phyloP scores from a whole-genome alignment of 2,329 filamentous ascomycete genomes.

The Iodosphaeria phyllophila region DNA sequence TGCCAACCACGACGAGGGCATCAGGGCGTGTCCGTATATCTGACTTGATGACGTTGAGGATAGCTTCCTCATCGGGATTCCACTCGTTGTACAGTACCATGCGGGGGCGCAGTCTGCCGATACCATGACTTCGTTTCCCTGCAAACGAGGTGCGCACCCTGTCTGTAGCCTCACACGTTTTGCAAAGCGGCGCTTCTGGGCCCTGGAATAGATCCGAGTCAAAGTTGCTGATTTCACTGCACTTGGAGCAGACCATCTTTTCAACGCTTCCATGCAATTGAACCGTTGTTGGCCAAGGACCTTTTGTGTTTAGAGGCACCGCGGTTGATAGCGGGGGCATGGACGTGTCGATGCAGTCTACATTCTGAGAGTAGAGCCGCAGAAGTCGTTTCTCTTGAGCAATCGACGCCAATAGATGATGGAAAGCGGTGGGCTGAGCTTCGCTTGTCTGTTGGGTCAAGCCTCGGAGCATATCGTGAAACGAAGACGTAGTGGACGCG shows the following conservation, averaged over 20 bases:
- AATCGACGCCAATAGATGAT: slow-evolving; percentile 81
- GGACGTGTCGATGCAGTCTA: slow-evolving; percentile 82
- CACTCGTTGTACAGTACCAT: slow-evolving; percentile 97
- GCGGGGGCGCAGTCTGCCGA: slow-evolving; percentile 73
- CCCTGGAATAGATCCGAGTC: slow-evolving; percentile 66
- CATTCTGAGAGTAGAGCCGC: slow-evolving; percentile 90
- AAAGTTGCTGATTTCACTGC: slow-evolving; percentile 57
- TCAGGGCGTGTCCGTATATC: slow-evolving; percentile 77
- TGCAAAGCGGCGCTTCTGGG: slow-evolving; percentile 65
- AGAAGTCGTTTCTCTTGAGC: slow-evolving; percentile 73
- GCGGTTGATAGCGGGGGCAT: slow-evolving; percentile 63
- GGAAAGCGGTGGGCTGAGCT: slow-evolving; percentile 73
- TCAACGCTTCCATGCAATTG: slow-evolving; percentile 86
- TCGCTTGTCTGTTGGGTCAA: slow-evolving; percentile 61
- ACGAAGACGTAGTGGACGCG: slow-evolving; percentile 70
- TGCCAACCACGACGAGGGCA: slow-evolving; percentile 86
- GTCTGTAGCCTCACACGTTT: slow-evolving; percentile 56
- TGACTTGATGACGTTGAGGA: slow-evolving; percentile 73
- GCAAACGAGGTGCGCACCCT: slow-evolving; percentile 53
- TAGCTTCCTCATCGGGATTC: slow-evolving; percentile 91
- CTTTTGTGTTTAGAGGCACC: slow-evolving; percentile 65
- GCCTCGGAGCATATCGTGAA: slow-evolving; percentile 90
- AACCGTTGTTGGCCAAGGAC: slow-evolving; percentile 82
- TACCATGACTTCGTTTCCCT: slow-evolving; percentile 82
- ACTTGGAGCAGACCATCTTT: slow-evolving; percentile 96